A percentile compares a stretch with the other conserved stretches of the same genome.
These are phyloP conservation scores for Sporothrix brasiliensis DNA, from an alignment of 2,329 filamentous ascomycete genomes.

Conservation along the genomic window DNA sequence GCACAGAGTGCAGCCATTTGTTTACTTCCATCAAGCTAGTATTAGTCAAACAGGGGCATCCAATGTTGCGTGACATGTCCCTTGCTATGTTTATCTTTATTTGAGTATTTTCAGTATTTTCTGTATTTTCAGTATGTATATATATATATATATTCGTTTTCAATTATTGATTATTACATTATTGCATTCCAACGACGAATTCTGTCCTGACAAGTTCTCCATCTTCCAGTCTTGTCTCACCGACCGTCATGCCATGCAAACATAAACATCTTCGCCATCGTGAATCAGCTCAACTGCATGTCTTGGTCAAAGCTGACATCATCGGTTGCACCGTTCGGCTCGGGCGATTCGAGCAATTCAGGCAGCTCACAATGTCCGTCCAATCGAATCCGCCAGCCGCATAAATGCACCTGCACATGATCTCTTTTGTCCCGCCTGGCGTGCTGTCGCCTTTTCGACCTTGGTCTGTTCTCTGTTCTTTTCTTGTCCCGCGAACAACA, in stretches of 20 bases:
- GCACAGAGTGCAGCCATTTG: not conserved
- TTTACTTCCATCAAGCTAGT: not conserved
- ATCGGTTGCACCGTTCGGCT: not conserved
- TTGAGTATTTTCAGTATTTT: too few relatives aligned
- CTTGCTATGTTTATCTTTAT: not conserved
- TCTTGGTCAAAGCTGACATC: not conserved
- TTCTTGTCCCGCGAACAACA: not conserved
- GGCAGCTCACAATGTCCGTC: not conserved
- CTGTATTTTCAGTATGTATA: too few relatives aligned
- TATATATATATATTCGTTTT: too few relatives aligned
- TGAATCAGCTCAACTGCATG: not conserved
- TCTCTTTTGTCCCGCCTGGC: not conserved
- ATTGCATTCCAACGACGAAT: too few relatives aligned
- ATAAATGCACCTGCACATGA: slow-evolving; percentile 28
- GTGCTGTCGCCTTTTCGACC: too few relatives aligned
- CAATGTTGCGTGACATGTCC: too few relatives aligned
- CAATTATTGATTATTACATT: too few relatives aligned
- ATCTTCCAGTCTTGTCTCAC: too few relatives aligned
- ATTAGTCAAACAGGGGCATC: not conserved
- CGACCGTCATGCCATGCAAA: too few relatives aligned
- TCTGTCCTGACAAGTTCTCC: too few relatives aligned
- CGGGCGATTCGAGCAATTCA: not conserved
- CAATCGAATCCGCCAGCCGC: slow-evolving; percentile 18
- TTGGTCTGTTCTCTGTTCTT: slow-evolving; percentile 11
- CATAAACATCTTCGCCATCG: too few relatives aligned